Conservation (phyloP, 2,329 filamentous ascomycete species). For the Dissoconium aciculare region DNA sequence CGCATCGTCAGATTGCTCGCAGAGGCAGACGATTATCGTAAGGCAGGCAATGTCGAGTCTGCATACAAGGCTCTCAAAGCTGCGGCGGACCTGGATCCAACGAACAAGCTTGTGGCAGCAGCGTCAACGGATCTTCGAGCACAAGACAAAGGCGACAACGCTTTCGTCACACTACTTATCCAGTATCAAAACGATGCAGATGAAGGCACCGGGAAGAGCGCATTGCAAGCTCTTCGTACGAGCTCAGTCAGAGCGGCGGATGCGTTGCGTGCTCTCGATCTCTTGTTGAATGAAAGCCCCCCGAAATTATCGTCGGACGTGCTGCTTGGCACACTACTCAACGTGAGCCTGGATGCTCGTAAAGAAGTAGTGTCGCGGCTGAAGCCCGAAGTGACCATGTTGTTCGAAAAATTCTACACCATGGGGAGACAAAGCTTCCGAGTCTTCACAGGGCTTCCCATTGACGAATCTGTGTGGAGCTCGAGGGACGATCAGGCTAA, state of each 20-base stretch:
- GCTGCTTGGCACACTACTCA: constrained; percentile 23
- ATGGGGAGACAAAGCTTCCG: constrained; percentile 33
- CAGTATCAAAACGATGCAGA: constrained; percentile 18
- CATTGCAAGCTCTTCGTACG: constrained; percentile 18
- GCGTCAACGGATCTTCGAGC: too few relatives aligned
- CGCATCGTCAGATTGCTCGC: constrained; percentile 14
- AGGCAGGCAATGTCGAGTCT: constrained; percentile 22
- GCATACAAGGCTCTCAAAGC: constrained; percentile 30
- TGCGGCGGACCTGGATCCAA: constrained; percentile 30
- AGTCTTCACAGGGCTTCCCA: constrained; percentile 28
- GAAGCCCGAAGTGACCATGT: constrained; percentile 26
- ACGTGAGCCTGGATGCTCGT: constrained; percentile 23
- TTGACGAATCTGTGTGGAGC: constrained; percentile 30
- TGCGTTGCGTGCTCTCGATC: constrained; percentile 26
- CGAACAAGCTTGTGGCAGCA: constrained; percentile 27
- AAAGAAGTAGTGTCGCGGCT: constrained; percentile 27
- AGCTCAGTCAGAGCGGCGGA: constrained; percentile 25
- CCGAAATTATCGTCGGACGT: too few relatives aligned
- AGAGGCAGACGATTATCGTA: constrained; percentile 14
- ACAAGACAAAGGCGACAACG: too few relatives aligned
- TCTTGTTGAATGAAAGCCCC: constrained; percentile 30
- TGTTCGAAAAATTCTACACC: constrained; percentile 31
- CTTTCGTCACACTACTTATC: too few relatives aligned
- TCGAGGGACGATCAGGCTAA: constrained; percentile 30
- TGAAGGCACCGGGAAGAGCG: constrained; percentile 29